Conservation (phyloP, 805 yeast genomes). For the Hanseniaspora clermontiae region DNA sequence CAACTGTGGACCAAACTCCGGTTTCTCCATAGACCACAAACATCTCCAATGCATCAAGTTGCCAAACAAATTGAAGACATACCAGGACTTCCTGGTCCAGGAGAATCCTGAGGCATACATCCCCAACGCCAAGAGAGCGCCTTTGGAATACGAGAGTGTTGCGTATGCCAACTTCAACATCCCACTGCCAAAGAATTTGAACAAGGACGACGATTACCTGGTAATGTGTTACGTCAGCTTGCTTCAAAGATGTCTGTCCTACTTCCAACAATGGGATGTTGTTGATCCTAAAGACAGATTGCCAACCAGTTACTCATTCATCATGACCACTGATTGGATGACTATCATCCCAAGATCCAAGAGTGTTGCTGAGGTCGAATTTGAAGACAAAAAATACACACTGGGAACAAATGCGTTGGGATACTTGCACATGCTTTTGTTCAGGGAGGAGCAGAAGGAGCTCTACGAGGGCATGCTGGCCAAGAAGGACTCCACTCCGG, state of each 20-base stretch:
- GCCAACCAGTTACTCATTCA: constrained; percentile 59
- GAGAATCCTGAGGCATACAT: constrained; percentile 36
- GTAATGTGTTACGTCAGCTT: constrained; percentile 60
- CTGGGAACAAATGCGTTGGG: constrained; percentile 70
- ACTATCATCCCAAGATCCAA: constrained; percentile 65
- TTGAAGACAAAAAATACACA: constrained; percentile 27
- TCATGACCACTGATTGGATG: constrained; percentile 73
- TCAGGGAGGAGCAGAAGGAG: constrained; percentile 44
- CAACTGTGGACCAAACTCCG: constrained; percentile 78
- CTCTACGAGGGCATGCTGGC: constrained; percentile 22
- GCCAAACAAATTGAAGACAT: constrained; percentile 47
- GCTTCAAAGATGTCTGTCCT: constrained; percentile 57
- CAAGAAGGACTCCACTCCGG: constrained; percentile 29
- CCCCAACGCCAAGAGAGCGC: constrained; percentile 44
- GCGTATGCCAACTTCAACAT: constrained; percentile 74
- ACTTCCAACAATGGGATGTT: constrained; percentile 41
- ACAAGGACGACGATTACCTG: constrained; percentile 40
- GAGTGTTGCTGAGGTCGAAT: constrained; percentile 6
- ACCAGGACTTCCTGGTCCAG: constrained; percentile 40
- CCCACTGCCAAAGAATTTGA: constrained; percentile 37
- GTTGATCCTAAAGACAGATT: constrained; percentile 21
- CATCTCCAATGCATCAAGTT: constrained; percentile 76
- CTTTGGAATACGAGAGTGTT: constrained; percentile 46
- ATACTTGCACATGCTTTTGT: constrained; percentile 61
- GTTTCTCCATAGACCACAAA: constrained; percentile 91